These are phyloP conservation scores for Schizonepeta tenuifolia DNA, from an alignment of 257 asterid species.

Conservation along the genomic window DNA sequence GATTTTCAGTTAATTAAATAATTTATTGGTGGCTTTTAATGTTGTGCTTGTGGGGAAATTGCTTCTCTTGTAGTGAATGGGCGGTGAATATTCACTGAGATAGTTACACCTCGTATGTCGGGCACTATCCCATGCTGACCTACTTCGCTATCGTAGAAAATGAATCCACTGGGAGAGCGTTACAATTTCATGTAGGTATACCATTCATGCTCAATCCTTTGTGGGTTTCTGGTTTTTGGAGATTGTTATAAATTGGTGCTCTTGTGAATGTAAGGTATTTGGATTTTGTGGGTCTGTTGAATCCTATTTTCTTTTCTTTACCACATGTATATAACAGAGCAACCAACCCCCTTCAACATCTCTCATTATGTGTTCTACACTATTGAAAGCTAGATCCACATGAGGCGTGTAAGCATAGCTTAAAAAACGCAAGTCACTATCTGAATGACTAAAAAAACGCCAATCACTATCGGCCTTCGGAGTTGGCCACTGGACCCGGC, in stretches of 20 bases:
- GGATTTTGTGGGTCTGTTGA: conserved; percentile 4
- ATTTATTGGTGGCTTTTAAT: background rate
- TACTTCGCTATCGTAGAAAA: conserved; percentile 95
- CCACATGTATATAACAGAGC: too few species aligned
- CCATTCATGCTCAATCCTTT: background rate
- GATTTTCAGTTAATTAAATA: background rate
- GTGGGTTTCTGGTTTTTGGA: background rate
- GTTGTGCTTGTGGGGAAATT: conserved; percentile 6
- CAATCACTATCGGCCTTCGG: too few species aligned
- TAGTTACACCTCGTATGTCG: conserved; percentile 87
- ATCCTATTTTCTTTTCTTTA: background rate
- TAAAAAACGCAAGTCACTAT: too few species aligned
- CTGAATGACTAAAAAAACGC: too few species aligned
- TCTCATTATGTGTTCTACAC: too few species aligned
- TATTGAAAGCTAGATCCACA: too few species aligned
- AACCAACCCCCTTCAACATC: too few species aligned
- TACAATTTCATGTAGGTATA: conserved; percentile 97
- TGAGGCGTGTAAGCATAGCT: too few species aligned
- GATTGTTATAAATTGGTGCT: background rate
- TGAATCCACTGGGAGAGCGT: conserved; percentile 96
- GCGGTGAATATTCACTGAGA: conserved; percentile 96
- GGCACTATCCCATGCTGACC: conserved; percentile 87
- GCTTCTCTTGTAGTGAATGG: conserved; percentile 72
- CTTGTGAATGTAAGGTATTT: background rate
- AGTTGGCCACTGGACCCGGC: too few species aligned